Conservation (phyloP, 352 stramenopile genomes). For the Phytophthora vignae region DNA sequence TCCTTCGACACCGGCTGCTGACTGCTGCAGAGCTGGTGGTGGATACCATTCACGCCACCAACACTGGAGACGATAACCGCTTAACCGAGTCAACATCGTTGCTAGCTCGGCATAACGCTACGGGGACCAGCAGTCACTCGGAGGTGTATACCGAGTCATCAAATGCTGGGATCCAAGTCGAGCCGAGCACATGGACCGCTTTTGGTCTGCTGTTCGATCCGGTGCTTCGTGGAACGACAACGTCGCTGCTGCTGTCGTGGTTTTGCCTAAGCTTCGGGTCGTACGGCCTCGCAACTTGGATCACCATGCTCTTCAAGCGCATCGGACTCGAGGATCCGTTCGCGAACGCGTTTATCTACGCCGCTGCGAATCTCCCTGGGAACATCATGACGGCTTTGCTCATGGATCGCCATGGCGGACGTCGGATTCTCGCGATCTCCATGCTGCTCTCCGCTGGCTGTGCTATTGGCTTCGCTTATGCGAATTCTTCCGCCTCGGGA, state of each 20-base stretch:
- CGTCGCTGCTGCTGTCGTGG: constrained; percentile 71
- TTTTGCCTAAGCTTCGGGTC: constrained; percentile 87
- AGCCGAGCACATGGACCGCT: constrained; percentile 32
- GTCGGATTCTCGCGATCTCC: constrained; percentile 71
- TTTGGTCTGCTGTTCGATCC: constrained; percentile 63
- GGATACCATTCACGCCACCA: constrained; percentile 60
- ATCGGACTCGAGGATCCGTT: constrained; percentile 91
- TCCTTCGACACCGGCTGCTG: constrained; percentile 56
- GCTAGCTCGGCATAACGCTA: not conserved
- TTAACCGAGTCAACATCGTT: constrained; percentile 23
- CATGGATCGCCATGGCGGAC: constrained; percentile 75
- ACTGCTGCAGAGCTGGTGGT: constrained; percentile 67
- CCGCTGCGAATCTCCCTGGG: constrained; percentile 89
- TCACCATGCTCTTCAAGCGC: constrained; percentile 93
- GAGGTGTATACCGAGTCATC: constrained; percentile 14
- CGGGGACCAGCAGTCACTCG: constrained; percentile 4
- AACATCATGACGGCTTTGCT: constrained; percentile 86
- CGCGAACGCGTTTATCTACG: constrained; percentile 94
- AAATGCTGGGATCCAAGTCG: constrained; percentile 20
- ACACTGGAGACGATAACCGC: constrained; percentile 21
- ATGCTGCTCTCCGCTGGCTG: constrained; percentile 78
- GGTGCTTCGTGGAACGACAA: constrained; percentile 64
- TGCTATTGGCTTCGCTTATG: constrained; percentile 80
- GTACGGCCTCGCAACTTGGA: constrained; percentile 94
- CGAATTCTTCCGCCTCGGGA: constrained; percentile 45